A percentile compares a stretch with the other conserved stretches of the same genome.
phyloP scores from a whole-genome alignment of 768 basidiomycete species.

The Sarcodon aspratus region DNA sequence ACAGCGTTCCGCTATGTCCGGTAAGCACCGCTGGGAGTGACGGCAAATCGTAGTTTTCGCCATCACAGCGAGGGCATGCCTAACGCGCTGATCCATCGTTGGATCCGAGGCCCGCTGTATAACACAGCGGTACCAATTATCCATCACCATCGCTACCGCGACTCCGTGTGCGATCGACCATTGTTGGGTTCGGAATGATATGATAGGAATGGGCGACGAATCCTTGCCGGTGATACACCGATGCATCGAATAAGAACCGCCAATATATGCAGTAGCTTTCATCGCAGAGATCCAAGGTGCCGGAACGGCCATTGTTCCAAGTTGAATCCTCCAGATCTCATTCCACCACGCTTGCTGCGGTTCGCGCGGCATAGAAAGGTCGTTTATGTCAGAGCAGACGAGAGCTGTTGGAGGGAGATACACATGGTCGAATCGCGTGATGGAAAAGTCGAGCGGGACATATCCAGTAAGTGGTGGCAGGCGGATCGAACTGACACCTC shows the following conservation, averaged over 20 bases:
- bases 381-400: conserved; percentile 5
- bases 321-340: conserved; percentile 11
- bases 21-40: conserved; percentile 38
- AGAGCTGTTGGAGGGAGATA: conserved; percentile 16
- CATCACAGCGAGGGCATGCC: conserved; percentile 45
- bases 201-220: conserved; percentile 34
- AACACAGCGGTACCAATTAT: conserved; percentile 32
- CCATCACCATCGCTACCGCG: conserved; percentile 40
- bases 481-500: neutral
- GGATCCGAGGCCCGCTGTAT: conserved; percentile 24
- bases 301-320: conserved; percentile 14
- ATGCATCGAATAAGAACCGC: conserved; percentile 46
- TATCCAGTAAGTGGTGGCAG: neutral
- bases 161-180: conserved; percentile 44
- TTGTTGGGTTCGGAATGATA: conserved; percentile 56
- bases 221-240: conserved; percentile 36
- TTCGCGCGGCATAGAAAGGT: conserved; percentile 4
- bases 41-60: conserved; percentile 43
- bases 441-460: conserved; percentile 19
- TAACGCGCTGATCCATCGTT: conserved; percentile 31
- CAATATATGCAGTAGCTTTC: conserved; percentile 42
- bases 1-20: conserved; percentile 49
- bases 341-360: conserved; percentile 7
- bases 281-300: conserved; percentile 30
- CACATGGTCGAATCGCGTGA: conserved; percentile 21